Evolutionary conservation across 805 yeast genomes (phyloP), one percentile per base, ranked within the genome.

Genomic region (Komagataella phaffii): DNA sequence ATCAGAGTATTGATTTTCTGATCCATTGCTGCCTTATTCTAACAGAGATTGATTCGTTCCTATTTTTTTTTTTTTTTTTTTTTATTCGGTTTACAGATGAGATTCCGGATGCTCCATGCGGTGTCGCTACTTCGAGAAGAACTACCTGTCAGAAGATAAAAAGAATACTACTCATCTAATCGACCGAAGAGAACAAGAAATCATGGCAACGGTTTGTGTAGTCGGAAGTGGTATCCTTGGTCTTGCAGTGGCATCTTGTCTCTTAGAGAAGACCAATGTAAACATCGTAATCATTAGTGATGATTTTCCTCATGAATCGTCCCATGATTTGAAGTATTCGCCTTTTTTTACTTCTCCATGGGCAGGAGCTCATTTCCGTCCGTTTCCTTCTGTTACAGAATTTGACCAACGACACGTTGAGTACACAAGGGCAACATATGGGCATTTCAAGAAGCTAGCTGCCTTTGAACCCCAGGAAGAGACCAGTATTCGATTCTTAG

Each of bases 341-440:
- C 43, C 21, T 18, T 17, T 45, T 24, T 51, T 48, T 78, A 81
- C 89, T 3, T 81, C 88, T 0, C 75, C 83, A 2, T 83, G 87
- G 88, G 89, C 89, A 0, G 90, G 90, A 17, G 90, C 90, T 1
- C 88, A 83, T 61, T 83, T 88, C 86, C 71, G 69, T 49, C 76
- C 84, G 10, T 79, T 80, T 64, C 87, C 85, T 2, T 45, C 54
- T 1, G 67, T 68, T 3, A 78, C 77, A 18, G 44, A 54, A 6
- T 8, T 40, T 17, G 57, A 55, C 24, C 59, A 58, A 49, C 65
- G 66, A 53, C 60, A 64, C n/a, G 59, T 64, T 53, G 88, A 83
- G 58, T 30, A 30, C 14, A 30, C 40, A 30, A 30, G 40, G 40
- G 40, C 40, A 8, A 30, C 40, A 10, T 30, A 10, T 14, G 10